Evolutionary conservation across 768 basidiomycete species (phyloP).

Genomic region (Rhodocollybia butyracea): DNA sequence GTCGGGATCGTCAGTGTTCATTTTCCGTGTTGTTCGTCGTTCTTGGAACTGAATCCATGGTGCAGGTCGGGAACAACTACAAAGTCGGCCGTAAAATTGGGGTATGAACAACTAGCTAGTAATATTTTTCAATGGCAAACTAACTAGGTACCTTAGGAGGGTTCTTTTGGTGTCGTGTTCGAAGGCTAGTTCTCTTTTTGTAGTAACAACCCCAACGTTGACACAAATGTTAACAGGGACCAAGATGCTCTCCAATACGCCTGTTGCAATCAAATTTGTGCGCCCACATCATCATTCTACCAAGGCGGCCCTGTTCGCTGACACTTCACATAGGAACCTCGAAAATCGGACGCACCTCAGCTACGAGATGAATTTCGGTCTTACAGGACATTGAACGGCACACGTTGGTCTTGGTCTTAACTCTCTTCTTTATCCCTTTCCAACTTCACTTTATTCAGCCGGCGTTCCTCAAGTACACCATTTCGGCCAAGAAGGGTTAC

Average conservation of each 20-base stretch:
- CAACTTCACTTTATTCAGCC: slow-evolving; percentile 43
- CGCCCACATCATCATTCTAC: slow-evolving; percentile 25
- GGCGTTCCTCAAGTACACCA: slow-evolving; percentile 98
- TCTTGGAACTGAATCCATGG: too few relatives aligned
- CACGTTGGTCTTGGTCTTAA: slow-evolving; percentile 53
- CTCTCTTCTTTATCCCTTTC: slow-evolving; percentile 10
- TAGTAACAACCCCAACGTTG: too few relatives aligned
- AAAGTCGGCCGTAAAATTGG: slow-evolving; percentile 98
- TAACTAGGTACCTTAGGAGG: too few relatives aligned
- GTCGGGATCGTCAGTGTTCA: slow-evolving; percentile 73
- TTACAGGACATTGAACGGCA: slow-evolving; percentile 91
- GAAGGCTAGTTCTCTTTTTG: slow-evolving; percentile 58
- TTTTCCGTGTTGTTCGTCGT: too few relatives aligned
- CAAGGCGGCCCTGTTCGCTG: slow-evolving; percentile 1
- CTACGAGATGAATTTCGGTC: slow-evolving; percentile 96
- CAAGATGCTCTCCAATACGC: slow-evolving; percentile 79
- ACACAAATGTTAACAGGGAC: slow-evolving; percentile 48
- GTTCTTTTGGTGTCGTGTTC: slow-evolving; percentile 97
- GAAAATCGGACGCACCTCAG: slow-evolving; percentile 98
- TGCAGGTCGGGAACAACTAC: slow-evolving; percentile 77
- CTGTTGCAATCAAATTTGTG: slow-evolving; percentile 98
- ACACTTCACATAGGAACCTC: slow-evolving; percentile 63
- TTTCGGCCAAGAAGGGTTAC: slow-evolving; percentile 97
- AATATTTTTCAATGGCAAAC: too few relatives aligned
- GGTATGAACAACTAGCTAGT: too few relatives aligned